phyloP scores from a whole-genome alignment of 1,139 yeast genomes.

The Zygoascus meyerae region DNA sequence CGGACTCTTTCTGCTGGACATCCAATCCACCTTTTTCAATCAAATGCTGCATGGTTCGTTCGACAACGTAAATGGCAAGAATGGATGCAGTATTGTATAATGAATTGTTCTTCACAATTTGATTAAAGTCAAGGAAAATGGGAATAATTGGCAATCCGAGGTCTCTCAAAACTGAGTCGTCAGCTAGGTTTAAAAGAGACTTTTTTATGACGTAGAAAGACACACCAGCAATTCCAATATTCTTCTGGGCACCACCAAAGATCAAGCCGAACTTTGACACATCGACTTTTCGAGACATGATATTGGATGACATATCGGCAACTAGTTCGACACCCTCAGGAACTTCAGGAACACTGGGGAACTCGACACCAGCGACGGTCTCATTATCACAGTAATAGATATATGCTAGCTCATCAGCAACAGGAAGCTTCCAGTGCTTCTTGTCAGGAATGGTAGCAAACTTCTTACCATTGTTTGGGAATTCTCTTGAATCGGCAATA shows the following conservation, averaged over 20 bases:
- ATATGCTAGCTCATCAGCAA: conserved; percentile 60
- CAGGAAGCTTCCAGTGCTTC: conserved; percentile 50
- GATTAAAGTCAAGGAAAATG: conserved; percentile 81
- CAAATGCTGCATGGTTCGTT: conserved; percentile 65
- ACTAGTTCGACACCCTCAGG: conserved; percentile 70
- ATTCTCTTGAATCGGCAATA: conserved; percentile 58
- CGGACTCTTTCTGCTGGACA: conserved; percentile 53
- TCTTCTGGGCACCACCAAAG: conserved; percentile 91
- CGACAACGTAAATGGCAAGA: conserved; percentile 79
- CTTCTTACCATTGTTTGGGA: conserved; percentile 44
- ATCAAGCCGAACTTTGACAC: conserved; percentile 80
- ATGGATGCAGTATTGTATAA: conserved; percentile 95
- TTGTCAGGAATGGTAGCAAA: conserved; percentile 66
- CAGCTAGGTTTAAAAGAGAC: conserved; percentile 59
- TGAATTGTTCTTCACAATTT: conserved; percentile 81
- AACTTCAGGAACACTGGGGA: conserved; percentile 50
- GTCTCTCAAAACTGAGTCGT: conserved; percentile 54
- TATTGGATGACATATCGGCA: conserved; percentile 92
- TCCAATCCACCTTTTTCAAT: conserved; percentile 55
- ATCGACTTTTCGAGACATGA: conserved; percentile 74
- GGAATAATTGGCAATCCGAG: conserved; percentile 73
- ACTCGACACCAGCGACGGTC: conserved; percentile 92
- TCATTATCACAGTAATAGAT: conserved; percentile 93
- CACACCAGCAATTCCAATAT: conserved; percentile 93
- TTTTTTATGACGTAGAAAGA: conserved; percentile 87